Percentiles rank a stretch among this genome's conserved stretches.
Conservation (phyloP, 164 flowering plant species). For the Berberis thunbergii region DNA sequence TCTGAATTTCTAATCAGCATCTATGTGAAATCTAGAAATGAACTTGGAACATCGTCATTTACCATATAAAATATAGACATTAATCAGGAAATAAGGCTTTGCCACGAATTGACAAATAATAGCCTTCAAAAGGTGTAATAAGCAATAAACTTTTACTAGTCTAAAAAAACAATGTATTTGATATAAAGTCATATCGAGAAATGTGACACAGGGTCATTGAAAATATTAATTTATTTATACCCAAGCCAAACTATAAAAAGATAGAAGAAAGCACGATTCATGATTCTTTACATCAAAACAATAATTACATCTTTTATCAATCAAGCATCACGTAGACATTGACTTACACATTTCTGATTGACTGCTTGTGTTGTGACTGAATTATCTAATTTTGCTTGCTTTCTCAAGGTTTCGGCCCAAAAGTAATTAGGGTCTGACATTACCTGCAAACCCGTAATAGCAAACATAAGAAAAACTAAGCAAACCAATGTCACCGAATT, state of each 20-base stretch:
- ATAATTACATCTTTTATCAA: neutral
- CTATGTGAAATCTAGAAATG: no score
- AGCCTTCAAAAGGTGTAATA: neutral
- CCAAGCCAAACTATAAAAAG: neutral
- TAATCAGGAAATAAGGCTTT: no score
- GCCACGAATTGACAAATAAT: no score
- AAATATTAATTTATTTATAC: no score
- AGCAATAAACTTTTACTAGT: neutral
- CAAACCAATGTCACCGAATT: no score
- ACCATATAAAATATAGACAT: no score
- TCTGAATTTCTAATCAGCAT: no score
- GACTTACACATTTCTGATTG: conserved; percentile 15
- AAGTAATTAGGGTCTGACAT: conserved; percentile 4
- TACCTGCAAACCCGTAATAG: conserved; percentile 14
- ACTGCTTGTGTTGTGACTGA: conserved; percentile 4
- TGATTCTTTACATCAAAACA: neutral
- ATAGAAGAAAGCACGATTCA: neutral
- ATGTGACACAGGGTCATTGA: neutral
- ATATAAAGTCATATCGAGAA: neutral
- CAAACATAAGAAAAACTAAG: neutral
- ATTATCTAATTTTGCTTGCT: conserved; percentile 14
- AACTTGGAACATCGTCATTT: no score
- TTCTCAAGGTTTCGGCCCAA: conserved; percentile 8
- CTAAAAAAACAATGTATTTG: no score
- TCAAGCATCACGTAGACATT: neutral